Evolutionary conservation across 441 rosid genomes (phyloP), one percentile per base, ranked within the genome.

Genomic region (Bocquillonia castaneifolia): DNA sequence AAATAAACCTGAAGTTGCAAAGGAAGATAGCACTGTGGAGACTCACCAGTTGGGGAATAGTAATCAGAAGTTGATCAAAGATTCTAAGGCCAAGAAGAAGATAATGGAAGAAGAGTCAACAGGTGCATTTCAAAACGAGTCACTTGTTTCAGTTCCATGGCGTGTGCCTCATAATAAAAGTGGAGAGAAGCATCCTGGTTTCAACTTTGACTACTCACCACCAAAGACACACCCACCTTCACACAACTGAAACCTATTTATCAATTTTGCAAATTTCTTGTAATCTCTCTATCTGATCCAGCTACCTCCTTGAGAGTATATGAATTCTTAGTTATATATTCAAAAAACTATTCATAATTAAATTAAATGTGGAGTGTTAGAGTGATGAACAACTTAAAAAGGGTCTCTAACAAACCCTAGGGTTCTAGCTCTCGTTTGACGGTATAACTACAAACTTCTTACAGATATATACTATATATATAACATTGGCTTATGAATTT

Each of bases 151-250:
- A 13, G 82, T 78, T 55, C 74, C 88, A 6, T 92, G 92, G 94
- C 76, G 70, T 4, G 82, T 86, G 73, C 96, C 92, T 57, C 81
- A 75, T 45, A 65, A 68, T 56, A 78, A 74, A 63, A 78, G 53
- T 1, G 73, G 68, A 0, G 81, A 77, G 32, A 79, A 78, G 69
- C 78, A 81, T 68, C 96, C 89, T 4, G 85, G 74, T 58, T 85
- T 89, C 66, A 85, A 79, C 72, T 81, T 85, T 10, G 97, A 92
- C 48, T 89, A 92, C 73, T 74, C 85, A 70, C 91, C 88, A 20
- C 96, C 96, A 29, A 86, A 78, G 66, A 88, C 88, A n/a, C 96
- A 92, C 59, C 97, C 96, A 22, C 96, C 94, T 69, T 82, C 88
- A 55, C 96, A 92, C 77, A 89, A 92, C 80, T 91, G 77, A 81